Evolutionary conservation across 2,329 filamentous ascomycete species (phyloP).

Genomic region (Penicillium sp.): DNA sequence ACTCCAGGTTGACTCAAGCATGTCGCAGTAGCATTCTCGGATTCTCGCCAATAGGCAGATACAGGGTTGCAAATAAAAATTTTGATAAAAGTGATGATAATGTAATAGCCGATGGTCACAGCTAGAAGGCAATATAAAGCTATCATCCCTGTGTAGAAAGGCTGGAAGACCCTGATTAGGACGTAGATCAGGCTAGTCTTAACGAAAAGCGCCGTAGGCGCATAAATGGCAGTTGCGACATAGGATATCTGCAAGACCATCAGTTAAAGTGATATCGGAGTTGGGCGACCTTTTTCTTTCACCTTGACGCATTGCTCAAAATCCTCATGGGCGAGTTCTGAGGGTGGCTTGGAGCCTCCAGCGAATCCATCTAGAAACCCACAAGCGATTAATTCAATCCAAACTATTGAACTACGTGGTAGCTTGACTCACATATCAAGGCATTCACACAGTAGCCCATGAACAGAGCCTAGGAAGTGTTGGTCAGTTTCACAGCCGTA

Average conservation of each 20-base stretch:
- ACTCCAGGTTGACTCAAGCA: slow-evolving; percentile 16
- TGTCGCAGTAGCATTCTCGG: neutral
- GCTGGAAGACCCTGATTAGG: slow-evolving; percentile 17
- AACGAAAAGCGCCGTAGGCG: slow-evolving; percentile 18
- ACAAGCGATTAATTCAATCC: neutral
- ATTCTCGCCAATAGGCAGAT: slow-evolving; percentile 17
- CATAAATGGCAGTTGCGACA: slow-evolving; percentile 18
- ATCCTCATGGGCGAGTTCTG: neutral
- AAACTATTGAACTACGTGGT: neutral
- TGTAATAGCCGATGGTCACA: slow-evolving; percentile 16
- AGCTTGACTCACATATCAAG: slow-evolving; percentile 9
- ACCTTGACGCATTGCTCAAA: slow-evolving; percentile 10
- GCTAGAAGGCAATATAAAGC: slow-evolving; percentile 14
- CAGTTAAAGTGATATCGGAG: too few species aligned
- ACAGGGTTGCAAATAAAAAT: slow-evolving; percentile 22
- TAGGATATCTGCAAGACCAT: slow-evolving; percentile 13
- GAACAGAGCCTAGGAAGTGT: slow-evolving; percentile 3
- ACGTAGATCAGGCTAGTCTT: slow-evolving; percentile 19
- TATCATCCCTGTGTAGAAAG: slow-evolving; percentile 11
- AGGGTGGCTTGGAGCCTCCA: neutral
- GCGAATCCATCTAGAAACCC: slow-evolving; percentile 3
- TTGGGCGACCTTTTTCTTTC: neutral
- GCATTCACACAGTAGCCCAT: slow-evolving; percentile 14
- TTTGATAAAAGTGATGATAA: slow-evolving; percentile 21
- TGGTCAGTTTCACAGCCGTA: neutral